Conservation (phyloP, 2,329 filamentous ascomycete genomes). For the Huntiella bhutanensis region DNA sequence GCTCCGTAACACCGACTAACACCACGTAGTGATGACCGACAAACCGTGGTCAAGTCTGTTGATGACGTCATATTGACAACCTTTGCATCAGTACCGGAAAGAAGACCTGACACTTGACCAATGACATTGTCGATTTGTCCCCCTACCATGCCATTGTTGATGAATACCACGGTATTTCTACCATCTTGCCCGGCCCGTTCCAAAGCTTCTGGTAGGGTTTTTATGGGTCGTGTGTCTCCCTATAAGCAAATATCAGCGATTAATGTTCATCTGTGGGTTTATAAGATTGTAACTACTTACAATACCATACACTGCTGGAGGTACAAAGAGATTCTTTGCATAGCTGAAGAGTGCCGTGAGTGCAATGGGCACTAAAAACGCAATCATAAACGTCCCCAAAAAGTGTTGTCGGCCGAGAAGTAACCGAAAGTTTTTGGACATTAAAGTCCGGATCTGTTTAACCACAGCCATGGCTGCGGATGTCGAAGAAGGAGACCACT, state of each 20-base stretch:
- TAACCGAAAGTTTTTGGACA: conserved; percentile 42
- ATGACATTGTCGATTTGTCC: conserved; percentile 60
- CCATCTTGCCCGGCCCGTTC: conserved; percentile 31
- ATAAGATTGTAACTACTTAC: conserved; percentile 3
- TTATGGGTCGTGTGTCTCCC: conserved; percentile 39
- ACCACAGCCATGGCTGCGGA: background rate
- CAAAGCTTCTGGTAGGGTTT: conserved; percentile 46
- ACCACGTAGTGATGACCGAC: conserved; percentile 44
- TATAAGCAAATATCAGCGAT: background rate
- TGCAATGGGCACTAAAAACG: conserved; percentile 39
- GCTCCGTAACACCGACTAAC: conserved; percentile 56
- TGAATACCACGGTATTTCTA: conserved; percentile 54
- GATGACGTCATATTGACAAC: conserved; percentile 35
- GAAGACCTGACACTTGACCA: conserved; percentile 36
- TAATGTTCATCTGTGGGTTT: background rate
- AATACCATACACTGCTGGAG: conserved; percentile 58
- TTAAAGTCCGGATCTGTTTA: conserved; percentile 40
- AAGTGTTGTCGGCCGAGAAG: conserved; percentile 32
- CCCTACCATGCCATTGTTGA: conserved; percentile 51
- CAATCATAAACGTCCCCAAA: conserved; percentile 32
- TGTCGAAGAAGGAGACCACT: background rate
- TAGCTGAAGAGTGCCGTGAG: conserved; percentile 45
- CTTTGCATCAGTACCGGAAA: conserved; percentile 34
- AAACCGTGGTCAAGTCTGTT: conserved; percentile 40
- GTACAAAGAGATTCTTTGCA: conserved; percentile 67